These are phyloP conservation scores for Glomus cerebriforme DNA, from an alignment of 192 early-diverging fungal genomes.

Conservation along the genomic window DNA sequence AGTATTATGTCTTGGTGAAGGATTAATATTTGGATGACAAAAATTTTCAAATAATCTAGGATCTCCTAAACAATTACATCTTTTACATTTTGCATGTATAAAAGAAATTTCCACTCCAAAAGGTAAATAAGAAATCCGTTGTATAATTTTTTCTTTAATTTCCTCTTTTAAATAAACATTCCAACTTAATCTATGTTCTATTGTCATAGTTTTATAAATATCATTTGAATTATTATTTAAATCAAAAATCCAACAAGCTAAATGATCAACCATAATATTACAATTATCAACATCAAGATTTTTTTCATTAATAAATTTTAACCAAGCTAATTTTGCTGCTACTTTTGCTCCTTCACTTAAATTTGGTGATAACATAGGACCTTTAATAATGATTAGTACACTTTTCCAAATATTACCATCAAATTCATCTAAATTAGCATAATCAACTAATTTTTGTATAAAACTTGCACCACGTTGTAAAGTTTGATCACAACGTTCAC, in stretches of 20 bases:
- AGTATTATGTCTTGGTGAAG: background rate
- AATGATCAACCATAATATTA: background rate
- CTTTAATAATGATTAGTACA: conserved; percentile 2
- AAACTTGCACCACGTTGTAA: conserved; percentile 9
- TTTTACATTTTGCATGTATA: background rate
- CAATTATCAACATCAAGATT: background rate
- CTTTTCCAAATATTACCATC: conserved; percentile 3
- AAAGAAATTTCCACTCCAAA: background rate
- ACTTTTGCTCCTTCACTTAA: background rate
- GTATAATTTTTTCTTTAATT: background rate
- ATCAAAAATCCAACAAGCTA: background rate
- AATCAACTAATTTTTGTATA: conserved; percentile 2
- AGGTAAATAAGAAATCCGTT: background rate
- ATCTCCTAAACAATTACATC: background rate
- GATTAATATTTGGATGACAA: background rate
- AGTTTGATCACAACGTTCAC: conserved; percentile 1
- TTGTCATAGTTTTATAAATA: background rate
- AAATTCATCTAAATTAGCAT: background rate
- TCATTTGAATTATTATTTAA: background rate
- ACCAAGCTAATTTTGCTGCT: background rate
- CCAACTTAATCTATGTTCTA: background rate
- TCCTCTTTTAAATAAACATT: background rate
- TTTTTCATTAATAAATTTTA: background rate
- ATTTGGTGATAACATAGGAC: background rate
- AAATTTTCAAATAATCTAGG: background rate